Evolutionary conservation across 2,329 filamentous ascomycete genomes (phyloP).

Genomic region (Cladosporium sphaerospermum): DNA sequence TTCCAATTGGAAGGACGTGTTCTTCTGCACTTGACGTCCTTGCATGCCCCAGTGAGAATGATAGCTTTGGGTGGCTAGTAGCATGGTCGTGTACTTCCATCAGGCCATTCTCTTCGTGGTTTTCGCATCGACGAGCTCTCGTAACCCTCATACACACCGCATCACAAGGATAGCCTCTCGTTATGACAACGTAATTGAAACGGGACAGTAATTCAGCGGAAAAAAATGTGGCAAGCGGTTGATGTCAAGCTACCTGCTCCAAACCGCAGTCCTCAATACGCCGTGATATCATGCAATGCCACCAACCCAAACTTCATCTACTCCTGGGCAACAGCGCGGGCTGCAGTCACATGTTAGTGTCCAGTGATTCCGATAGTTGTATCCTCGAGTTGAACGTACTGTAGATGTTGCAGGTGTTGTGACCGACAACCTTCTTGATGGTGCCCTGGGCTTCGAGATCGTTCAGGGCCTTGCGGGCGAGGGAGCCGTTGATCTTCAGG

Average conservation of each 20-base stretch:
- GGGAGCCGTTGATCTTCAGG: conserved; percentile 99
- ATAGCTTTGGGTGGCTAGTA: too few species aligned
- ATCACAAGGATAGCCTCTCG: not conserved
- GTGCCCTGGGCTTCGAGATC: conserved; percentile 97
- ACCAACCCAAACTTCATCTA: conserved; percentile 8
- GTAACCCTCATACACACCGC: too few species aligned
- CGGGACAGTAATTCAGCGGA: conserved; percentile 4
- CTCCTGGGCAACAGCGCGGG: conserved; percentile 10
- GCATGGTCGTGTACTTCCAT: too few species aligned
- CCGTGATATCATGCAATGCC: conserved; percentile 12
- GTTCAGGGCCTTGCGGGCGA: conserved; percentile 80
- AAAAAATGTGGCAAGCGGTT: conserved; percentile 9
- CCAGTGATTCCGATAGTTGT: not conserved
- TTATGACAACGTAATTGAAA: not conserved
- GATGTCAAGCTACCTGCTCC: conserved; percentile 12
- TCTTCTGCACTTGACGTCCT: too few species aligned
- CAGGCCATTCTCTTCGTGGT: too few species aligned
- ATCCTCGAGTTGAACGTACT: conserved; percentile 51
- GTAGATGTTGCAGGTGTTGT: conserved; percentile 99
- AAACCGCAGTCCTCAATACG: conserved; percentile 12
- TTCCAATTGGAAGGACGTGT: too few species aligned
- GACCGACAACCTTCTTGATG: conserved; percentile 95
- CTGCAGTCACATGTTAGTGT: conserved; percentile 3
- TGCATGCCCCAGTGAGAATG: too few species aligned
- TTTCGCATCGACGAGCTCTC: too few species aligned